These are phyloP conservation scores for Blastomyces emzantsi DNA, from an alignment of 2,329 filamentous ascomycete species.

Conservation along the genomic window DNA sequence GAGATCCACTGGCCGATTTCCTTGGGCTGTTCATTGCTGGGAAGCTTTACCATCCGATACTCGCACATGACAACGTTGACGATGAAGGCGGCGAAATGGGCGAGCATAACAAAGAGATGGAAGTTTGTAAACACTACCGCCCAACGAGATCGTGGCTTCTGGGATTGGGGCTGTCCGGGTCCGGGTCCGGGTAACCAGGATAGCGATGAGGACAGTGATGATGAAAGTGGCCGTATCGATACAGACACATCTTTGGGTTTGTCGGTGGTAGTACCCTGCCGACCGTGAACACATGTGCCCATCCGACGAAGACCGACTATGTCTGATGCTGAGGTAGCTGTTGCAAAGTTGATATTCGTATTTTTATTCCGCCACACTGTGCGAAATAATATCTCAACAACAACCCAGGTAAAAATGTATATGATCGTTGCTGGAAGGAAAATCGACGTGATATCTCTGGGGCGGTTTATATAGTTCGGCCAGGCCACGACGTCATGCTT, in stretches of 20 bases:
- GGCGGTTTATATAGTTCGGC: conserved; percentile 3
- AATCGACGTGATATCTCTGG: conserved; percentile 5
- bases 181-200: not conserved
- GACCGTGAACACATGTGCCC: not conserved
- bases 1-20: conserved; percentile 21
- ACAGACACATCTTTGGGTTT: not conserved
- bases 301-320: not conserved
- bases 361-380: not conserved
- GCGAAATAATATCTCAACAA: not conserved
- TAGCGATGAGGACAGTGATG: not conserved
- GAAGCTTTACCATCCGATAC: conserved; percentile 14
- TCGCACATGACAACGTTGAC: conserved; percentile 20
- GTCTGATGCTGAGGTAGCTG: not conserved
- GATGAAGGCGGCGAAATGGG: conserved; percentile 13
- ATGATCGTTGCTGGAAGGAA: conserved; percentile 4
- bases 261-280: not conserved
- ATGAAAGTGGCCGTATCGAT: not conserved
- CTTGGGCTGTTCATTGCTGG: conserved; percentile 18
- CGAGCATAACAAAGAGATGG: not conserved
- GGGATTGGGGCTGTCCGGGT: not conserved
- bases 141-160: not conserved
- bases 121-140: not conserved
- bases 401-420: conserved; percentile 1
- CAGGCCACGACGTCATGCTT: conserved; percentile 1
- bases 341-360: not conserved